Evolutionary conservation across 2,329 filamentous ascomycete genomes (phyloP).

Genomic region (Epichloe typhina): DNA sequence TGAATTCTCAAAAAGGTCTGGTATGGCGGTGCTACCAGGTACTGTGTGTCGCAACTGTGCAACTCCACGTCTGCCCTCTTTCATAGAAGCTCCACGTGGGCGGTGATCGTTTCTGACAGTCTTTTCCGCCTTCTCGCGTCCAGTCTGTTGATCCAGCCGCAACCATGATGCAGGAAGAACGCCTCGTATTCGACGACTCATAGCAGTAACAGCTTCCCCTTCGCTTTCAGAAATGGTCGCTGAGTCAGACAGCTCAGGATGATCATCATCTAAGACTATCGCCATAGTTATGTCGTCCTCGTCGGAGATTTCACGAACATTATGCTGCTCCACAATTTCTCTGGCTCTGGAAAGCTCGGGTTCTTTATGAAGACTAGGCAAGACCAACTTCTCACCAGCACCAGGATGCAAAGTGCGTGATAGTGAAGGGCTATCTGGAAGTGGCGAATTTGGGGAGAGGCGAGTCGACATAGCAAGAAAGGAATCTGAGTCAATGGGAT

Average conservation of each 20-base stretch:
- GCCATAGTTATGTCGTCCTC: not conserved
- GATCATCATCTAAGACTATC: not conserved
- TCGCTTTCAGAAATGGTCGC: slow-evolving; percentile 26
- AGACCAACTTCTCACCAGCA: not conserved
- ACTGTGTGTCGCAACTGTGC: slow-evolving; percentile 30
- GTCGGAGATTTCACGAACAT: not conserved
- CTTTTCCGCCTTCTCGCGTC: slow-evolving; percentile 18
- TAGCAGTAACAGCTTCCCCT: slow-evolving; percentile 26
- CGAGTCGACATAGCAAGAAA: not conserved
- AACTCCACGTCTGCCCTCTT: slow-evolving; percentile 32
- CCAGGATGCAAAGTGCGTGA: not conserved
- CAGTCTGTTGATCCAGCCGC: slow-evolving; percentile 39
- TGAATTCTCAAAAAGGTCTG: slow-evolving; percentile 33
- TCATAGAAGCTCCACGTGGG: slow-evolving; percentile 22
- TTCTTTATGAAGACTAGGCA: not conserved
- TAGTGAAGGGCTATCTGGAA: not conserved
- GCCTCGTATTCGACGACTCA: slow-evolving; percentile 38
- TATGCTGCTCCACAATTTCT: not conserved
- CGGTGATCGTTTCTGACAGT: slow-evolving; percentile 15
- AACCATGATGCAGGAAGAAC: slow-evolving; percentile 57
- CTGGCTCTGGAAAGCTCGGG: not conserved
- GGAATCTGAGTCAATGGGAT: slow-evolving; percentile 14
- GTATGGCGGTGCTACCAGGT: slow-evolving; percentile 14
- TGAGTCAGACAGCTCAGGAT: slow-evolving; percentile 6
- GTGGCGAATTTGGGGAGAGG: not conserved